Conservation (phyloP, 345 rosid genomes). For the Salix arbutifolia region DNA sequence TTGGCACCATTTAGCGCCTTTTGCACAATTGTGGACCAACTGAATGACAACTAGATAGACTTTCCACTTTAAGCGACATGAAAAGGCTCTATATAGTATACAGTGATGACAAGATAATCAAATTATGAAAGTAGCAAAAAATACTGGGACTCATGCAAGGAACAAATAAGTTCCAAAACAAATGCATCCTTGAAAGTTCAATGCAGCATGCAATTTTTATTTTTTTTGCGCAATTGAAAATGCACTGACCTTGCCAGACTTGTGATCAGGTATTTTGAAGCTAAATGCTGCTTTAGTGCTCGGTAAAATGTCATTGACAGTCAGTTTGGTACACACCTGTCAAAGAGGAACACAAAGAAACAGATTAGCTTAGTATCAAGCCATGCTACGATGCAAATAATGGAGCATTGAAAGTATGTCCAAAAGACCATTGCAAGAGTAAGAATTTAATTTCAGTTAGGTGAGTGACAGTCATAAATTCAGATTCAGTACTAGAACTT, state of each 20-base stretch:
- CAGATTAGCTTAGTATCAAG: not conserved
- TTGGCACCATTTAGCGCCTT: not conserved
- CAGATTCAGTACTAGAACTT: not conserved
- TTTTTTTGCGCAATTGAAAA: not conserved
- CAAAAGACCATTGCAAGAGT: not conserved
- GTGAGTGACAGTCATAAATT: not conserved
- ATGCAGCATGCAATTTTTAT: not conserved
- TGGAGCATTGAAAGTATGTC: not conserved
- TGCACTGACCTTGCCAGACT: conserved; percentile 86
- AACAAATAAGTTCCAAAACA: not conserved
- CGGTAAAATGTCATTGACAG: conserved; percentile 53
- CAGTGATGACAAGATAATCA: not conserved
- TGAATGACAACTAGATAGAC: not conserved
- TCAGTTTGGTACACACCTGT: conserved; percentile 69
- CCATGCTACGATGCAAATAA: not conserved
- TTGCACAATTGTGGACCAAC: not conserved
- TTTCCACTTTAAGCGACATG: not conserved
- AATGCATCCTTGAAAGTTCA: not conserved
- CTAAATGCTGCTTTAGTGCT: conserved; percentile 55
- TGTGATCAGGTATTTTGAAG: conserved; percentile 79
- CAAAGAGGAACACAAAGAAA: not conserved
- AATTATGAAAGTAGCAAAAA: not conserved
- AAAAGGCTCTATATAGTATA: not conserved
- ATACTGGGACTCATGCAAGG: not conserved
- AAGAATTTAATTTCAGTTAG: not conserved